phyloP scores from a whole-genome alignment of 1,284 basidiomycete genomes.

The Malassezia japonica region DNA sequence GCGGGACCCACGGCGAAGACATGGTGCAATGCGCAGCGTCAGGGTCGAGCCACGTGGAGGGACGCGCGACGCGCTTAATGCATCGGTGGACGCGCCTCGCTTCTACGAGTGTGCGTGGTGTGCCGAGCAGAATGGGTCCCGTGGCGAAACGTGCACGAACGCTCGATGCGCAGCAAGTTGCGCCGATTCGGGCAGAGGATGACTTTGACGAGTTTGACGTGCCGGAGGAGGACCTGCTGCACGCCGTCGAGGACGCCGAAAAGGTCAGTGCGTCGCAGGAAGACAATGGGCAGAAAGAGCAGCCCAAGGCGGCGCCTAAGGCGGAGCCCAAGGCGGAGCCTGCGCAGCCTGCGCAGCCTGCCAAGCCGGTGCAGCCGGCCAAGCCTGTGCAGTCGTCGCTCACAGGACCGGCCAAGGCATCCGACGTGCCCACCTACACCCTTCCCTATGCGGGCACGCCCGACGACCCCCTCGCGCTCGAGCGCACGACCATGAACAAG shows the following conservation, averaged over 20 bases:
- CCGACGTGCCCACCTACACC: conserved; percentile 1
- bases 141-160: not conserved
- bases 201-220: conserved; percentile 27
- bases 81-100: not conserved
- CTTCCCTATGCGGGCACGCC: conserved; percentile 6
- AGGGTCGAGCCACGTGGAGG: not conserved
- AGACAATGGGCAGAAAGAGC: too few relatives aligned
- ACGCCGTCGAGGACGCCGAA: conserved; percentile 27
- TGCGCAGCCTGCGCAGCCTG: too few relatives aligned
- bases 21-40: conserved; percentile 3
- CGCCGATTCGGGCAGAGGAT: conserved; percentile 3
- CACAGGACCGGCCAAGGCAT: not conserved
- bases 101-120: not conserved
- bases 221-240: conserved; percentile 27
- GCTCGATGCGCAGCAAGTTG: not conserved
- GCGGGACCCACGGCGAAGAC: conserved; percentile 37
- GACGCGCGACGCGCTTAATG: conserved; percentile 1
- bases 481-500: conserved; percentile 39
- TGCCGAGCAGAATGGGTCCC: not conserved
- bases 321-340: not conserved
- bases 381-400: not conserved
- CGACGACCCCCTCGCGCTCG: conserved; percentile 29
- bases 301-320: not conserved
- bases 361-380: too few relatives aligned
- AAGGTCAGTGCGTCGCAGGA: too few relatives aligned